Conservation (phyloP, 148 eudicot genomes). For the Cornus suecica region DNA sequence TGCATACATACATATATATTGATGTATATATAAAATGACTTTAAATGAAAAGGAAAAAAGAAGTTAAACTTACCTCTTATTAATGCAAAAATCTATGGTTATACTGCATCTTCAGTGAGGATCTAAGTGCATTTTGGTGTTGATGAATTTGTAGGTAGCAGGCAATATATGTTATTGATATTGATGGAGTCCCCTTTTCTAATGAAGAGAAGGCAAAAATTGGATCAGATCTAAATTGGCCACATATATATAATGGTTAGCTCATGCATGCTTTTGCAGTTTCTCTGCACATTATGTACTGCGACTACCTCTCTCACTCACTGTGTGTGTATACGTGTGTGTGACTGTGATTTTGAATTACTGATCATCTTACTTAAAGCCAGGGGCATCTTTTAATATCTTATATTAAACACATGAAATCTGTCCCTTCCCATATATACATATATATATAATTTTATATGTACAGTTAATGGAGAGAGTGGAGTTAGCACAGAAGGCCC, state of each 20-base stretch:
- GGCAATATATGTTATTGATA: no score
- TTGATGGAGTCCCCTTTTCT: not conserved
- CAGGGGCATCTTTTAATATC: not conserved
- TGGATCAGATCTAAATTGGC: conserved; percentile 13
- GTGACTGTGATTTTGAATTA: not conserved
- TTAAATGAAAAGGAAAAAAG: not conserved
- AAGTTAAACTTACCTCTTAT: not conserved
- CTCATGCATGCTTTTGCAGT: not conserved
- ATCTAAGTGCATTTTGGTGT: not conserved
- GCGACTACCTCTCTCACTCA: not conserved
- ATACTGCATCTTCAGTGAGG: not conserved
- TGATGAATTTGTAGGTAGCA: not conserved
- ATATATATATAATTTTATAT: not conserved
- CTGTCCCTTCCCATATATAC: not conserved
- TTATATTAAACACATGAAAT: not conserved
- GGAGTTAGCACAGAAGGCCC: not conserved
- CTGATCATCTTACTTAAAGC: not conserved
- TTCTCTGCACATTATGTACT: not conserved
- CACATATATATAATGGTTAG: not conserved
- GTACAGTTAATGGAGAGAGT: not conserved
- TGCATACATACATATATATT: not conserved
- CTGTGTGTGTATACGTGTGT: conserved; percentile 1
- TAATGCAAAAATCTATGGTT: not conserved
- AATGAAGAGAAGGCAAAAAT: not conserved
- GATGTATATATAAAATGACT: not conserved